These are phyloP conservation scores for Zygosaccharomyces sapae DNA, from an alignment of 1,139 yeast genomes.

Conservation along the genomic window DNA sequence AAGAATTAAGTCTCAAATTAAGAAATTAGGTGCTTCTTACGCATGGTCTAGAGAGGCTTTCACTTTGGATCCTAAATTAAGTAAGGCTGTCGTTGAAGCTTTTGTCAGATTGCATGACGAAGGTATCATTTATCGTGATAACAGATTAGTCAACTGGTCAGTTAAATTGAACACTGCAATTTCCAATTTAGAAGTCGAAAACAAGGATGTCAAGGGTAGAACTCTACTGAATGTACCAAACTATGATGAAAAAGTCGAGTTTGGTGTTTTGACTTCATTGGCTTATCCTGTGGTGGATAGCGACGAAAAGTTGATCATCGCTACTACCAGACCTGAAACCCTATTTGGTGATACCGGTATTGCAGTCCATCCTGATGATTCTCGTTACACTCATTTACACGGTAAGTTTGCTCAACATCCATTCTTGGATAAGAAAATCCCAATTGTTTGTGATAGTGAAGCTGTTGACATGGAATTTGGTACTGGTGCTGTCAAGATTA, in stretches of 20 bases:
- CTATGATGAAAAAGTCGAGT: conserved; percentile 84
- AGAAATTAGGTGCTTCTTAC: conserved; percentile 89
- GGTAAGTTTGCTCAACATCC: conserved; percentile 93
- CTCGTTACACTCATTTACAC: conserved; percentile 87
- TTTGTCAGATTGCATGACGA: conserved; percentile 90
- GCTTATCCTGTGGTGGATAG: conserved; percentile 84
- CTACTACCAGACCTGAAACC: conserved; percentile 98
- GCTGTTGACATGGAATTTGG: conserved; percentile 99
- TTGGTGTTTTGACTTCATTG: conserved; percentile 92
- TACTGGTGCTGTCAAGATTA: conserved; percentile 98
- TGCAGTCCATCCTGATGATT: conserved; percentile 94
- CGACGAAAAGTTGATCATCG: conserved; percentile 78
- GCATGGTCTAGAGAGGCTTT: conserved; percentile 95
- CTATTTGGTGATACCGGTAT: conserved; percentile 96
- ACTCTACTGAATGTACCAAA: conserved; percentile 83
- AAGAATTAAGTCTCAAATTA: conserved; percentile 78
- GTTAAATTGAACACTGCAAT: conserved; percentile 91
- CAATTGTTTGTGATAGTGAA: conserved; percentile 83
- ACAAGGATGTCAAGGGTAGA: conserved; percentile 79
- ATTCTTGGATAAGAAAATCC: conserved; percentile 76
- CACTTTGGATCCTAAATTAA: conserved; percentile 76
- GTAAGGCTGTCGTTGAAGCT: conserved; percentile 83
- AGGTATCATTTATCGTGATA: conserved; percentile 91
- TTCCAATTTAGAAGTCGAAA: conserved; percentile 93
- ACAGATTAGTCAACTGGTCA: conserved; percentile 94